phyloP scores from a whole-genome alignment of 441 rosid species.

The Populus trichocarpa region DNA sequence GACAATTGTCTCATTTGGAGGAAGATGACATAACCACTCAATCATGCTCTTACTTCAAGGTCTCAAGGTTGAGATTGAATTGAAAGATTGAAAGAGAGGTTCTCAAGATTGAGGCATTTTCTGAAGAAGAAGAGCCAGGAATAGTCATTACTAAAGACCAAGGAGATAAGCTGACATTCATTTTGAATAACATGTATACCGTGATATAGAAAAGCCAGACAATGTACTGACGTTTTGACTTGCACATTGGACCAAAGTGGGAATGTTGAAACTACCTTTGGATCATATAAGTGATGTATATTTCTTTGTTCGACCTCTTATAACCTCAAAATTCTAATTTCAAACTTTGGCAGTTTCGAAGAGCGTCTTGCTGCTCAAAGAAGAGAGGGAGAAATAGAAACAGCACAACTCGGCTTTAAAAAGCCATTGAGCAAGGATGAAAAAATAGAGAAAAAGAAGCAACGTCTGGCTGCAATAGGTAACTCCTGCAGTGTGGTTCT shows the following conservation, averaged over 20 bases:
- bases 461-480: conserved; percentile 98
- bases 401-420: conserved; percentile 83
- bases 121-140: not conserved
- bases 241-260: not conserved
- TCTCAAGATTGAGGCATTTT: not conserved
- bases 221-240: not conserved
- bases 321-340: conserved; percentile 5
- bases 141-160: not conserved
- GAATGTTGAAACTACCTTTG: not conserved
- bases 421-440: conserved; percentile 86
- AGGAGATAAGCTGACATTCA: not conserved
- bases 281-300: not conserved
- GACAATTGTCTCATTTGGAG: not conserved
- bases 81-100: not conserved
- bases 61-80: not conserved
- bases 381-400: conserved; percentile 76
- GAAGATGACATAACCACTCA: not conserved
- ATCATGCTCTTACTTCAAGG: not conserved
- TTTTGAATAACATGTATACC: not conserved
- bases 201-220: not conserved
- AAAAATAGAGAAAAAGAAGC: conserved; percentile 91
- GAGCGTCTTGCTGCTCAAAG: conserved; percentile 95
- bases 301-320: conserved; percentile 2
- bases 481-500: conserved; percentile 20
- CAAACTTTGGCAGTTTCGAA: conserved; percentile 62